Evolutionary conservation across 2,329 filamentous ascomycete species (phyloP).

Genomic region (Sordariomycetes sp.): DNA sequence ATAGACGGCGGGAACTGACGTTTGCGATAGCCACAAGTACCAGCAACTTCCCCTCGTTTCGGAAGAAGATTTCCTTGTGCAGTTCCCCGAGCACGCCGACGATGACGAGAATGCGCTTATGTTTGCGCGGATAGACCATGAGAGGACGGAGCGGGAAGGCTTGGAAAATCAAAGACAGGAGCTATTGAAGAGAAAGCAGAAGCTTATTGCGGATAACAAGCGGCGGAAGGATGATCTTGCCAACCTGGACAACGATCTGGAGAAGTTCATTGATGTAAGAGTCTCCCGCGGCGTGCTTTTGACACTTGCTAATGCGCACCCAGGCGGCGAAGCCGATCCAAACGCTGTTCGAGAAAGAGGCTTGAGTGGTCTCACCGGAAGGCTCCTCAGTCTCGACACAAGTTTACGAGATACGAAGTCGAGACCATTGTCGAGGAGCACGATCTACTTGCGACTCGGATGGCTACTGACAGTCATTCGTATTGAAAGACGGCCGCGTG

Average conservation of each 20-base stretch:
- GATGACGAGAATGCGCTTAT: slow-evolving; percentile 74
- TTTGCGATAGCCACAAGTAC: slow-evolving; percentile 71
- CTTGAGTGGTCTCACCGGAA: too few species aligned
- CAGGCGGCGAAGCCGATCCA: slow-evolving; percentile 84
- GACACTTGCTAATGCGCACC: neutral
- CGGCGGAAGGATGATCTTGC: slow-evolving; percentile 88
- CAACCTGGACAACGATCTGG: slow-evolving; percentile 82
- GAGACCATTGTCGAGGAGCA: too few species aligned
- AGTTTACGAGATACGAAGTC: too few species aligned
- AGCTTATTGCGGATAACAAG: slow-evolving; percentile 66
- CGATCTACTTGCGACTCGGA: too few species aligned
- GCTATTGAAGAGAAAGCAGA: slow-evolving; percentile 56
- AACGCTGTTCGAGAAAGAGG: slow-evolving; percentile 72
- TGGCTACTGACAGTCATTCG: too few species aligned
- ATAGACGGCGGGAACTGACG: too few species aligned
- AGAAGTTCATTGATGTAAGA: slow-evolving; percentile 84
- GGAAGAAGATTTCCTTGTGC: slow-evolving; percentile 67
- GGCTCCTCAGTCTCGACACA: too few species aligned
- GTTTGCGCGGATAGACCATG: slow-evolving; percentile 84
- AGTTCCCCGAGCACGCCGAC: slow-evolving; percentile 66
- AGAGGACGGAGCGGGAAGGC: slow-evolving; percentile 73
- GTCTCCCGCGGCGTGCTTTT: neutral
- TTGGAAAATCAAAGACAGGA: slow-evolving; percentile 79
- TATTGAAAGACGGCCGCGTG: too few species aligned
- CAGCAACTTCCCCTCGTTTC: slow-evolving; percentile 77